Percentiles rank a stretch among this genome's conserved stretches.
phyloP scores from a whole-genome alignment of 2,329 filamentous ascomycete species.

The Venturia carpophila region DNA sequence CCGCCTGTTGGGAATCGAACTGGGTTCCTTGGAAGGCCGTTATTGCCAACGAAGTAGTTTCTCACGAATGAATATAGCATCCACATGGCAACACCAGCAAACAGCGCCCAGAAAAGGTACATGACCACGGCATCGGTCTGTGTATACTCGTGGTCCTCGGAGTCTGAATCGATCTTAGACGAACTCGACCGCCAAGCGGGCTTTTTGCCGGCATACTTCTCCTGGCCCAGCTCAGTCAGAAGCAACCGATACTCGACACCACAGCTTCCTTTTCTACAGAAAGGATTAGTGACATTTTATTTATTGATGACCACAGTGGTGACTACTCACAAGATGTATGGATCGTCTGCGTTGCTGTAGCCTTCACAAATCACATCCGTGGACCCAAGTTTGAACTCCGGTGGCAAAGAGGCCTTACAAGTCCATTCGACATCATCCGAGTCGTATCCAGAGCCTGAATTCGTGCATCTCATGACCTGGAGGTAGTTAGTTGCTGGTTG shows the following conservation, averaged over 20 bases:
- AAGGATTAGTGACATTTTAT: neutral
- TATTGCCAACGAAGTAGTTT: conserved; percentile 36
- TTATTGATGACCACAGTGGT: neutral
- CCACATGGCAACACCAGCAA: conserved; percentile 52
- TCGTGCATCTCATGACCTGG: conserved; percentile 82
- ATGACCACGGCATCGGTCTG: conserved; percentile 31
- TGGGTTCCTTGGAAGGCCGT: conserved; percentile 20
- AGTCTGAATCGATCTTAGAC: neutral
- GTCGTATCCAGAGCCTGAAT: conserved; percentile 73
- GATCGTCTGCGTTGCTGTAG: conserved; percentile 67
- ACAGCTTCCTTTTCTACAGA: conserved; percentile 65
- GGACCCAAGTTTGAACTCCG: conserved; percentile 64
- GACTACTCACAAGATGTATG: conserved; percentile 56
- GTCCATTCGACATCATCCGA: conserved; percentile 83
- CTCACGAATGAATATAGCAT: conserved; percentile 27
- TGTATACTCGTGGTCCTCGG: conserved; percentile 26
- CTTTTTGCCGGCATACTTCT: conserved; percentile 54
- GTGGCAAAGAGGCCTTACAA: conserved; percentile 59
- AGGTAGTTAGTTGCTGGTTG: conserved; percentile 32
- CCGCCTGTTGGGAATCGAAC: conserved; percentile 20
- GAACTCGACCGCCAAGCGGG: conserved; percentile 26
- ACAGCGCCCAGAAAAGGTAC: conserved; percentile 53
- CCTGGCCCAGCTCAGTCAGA: conserved; percentile 68
- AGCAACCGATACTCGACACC: conserved; percentile 81
- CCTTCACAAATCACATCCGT: conserved; percentile 94